These are phyloP conservation scores for Physcia stellaris DNA, from an alignment of 495 filamentous ascomycete species.

Conservation along the genomic window DNA sequence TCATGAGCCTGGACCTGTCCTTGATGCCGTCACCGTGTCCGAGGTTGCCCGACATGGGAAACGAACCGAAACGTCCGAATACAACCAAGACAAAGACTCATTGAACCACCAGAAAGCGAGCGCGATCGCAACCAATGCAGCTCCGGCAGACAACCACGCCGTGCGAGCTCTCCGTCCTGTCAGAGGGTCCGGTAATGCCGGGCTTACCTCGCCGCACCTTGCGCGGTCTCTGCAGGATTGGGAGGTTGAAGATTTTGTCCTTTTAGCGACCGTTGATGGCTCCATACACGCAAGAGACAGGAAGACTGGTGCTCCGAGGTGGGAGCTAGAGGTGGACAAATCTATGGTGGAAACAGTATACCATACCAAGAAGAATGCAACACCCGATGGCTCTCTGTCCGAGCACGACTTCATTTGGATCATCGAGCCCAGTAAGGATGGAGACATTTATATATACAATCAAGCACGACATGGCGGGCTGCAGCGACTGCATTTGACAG, in stretches of 20 bases:
- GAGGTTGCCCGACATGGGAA: slow-evolving; percentile 13
- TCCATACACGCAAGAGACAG: slow-evolving; percentile 86
- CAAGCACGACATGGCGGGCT: slow-evolving; percentile 45
- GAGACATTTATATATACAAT: slow-evolving; percentile 76
- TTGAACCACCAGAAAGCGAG: slow-evolving; percentile 41
- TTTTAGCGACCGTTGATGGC: slow-evolving; percentile 98
- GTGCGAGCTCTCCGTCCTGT: slow-evolving; percentile 70
- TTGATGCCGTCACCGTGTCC: slow-evolving; percentile 17
- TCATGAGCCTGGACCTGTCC: slow-evolving; percentile 20
- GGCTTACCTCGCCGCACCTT: slow-evolving; percentile 64
- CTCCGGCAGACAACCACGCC: slow-evolving; percentile 65
- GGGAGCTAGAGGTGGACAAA: slow-evolving; percentile 68
- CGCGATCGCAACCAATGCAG: slow-evolving; percentile 88
- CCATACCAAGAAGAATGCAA: slow-evolving; percentile 56
- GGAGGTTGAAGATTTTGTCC: slow-evolving; percentile 99
- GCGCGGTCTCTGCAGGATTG: slow-evolving; percentile 96
- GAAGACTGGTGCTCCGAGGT: slow-evolving; percentile 66
- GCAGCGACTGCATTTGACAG: slow-evolving; percentile 54
- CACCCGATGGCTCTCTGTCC: slow-evolving; percentile 34
- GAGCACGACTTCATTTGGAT: slow-evolving; percentile 91
- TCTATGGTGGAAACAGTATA: slow-evolving; percentile 87
- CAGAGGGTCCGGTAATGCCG: slow-evolving; percentile 49
- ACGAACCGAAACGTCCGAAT: slow-evolving; percentile 12
- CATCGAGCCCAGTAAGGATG: slow-evolving; percentile 81
- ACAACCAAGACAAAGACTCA: slow-evolving; percentile 26